Percentiles rank a stretch among this genome's conserved stretches.
phyloP scores from a whole-genome alignment of 1,284 basidiomycete species.

The Ustilago hordei region DNA sequence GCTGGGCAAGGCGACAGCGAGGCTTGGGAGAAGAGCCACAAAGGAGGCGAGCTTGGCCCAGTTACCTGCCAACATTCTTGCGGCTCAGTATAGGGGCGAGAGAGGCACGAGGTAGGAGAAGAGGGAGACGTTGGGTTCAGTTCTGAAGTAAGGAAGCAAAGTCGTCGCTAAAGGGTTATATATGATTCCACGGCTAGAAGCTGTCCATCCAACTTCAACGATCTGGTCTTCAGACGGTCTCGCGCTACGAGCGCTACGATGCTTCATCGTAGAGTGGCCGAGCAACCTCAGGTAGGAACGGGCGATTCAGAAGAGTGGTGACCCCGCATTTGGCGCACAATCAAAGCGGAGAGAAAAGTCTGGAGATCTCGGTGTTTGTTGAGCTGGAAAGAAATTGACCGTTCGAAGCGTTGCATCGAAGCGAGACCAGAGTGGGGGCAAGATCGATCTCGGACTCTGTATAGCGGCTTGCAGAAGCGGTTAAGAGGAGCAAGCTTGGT shows the following conservation, averaged over 20 bases:
- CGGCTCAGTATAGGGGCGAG: neutral
- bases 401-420: neutral
- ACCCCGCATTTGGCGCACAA: conserved; percentile 26
- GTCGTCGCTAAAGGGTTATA: neutral
- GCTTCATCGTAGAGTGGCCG: neutral
- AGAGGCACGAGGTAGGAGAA: neutral
- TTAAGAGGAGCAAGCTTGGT: neutral
- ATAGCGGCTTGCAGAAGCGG: neutral
- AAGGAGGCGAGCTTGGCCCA: conserved; percentile 29
- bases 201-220: neutral
- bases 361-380: conserved; percentile 9
- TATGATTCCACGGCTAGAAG: neutral
- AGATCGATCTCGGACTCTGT: neutral
- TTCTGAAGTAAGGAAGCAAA: neutral
- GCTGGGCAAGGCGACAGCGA: conserved; percentile 27
- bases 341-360: neutral
- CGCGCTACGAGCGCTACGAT: neutral
- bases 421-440: conserved; percentile 1
- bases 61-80: conserved; percentile 31
- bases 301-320: conserved; percentile 12
- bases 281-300: neutral
- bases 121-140: neutral
- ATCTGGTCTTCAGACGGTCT: neutral
- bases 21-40: conserved; percentile 21
- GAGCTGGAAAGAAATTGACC: conserved; percentile 11